Conservation (phyloP, 495 filamentous ascomycete species). For the Xylaria scruposa region DNA sequence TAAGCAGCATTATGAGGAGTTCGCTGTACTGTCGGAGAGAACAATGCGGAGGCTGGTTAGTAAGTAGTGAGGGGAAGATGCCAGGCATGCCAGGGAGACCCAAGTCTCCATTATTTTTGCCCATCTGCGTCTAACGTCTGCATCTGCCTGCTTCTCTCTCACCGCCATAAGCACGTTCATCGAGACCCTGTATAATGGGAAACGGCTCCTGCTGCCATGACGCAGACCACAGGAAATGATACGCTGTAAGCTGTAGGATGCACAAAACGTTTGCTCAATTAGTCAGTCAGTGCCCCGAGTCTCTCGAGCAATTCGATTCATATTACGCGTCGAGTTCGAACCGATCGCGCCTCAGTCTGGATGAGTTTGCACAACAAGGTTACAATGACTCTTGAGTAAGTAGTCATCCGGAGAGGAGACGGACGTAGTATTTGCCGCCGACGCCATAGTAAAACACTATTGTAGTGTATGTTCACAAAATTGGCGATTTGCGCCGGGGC, state of each 20-base stretch:
- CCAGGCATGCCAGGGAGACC: constrained; percentile 2
- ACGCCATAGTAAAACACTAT: not conserved
- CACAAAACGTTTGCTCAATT: not conserved
- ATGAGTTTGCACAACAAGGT: not conserved
- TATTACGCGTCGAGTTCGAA: not conserved
- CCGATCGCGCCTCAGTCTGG: not conserved
- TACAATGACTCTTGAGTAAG: not conserved
- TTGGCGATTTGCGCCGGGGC: constrained; percentile 17
- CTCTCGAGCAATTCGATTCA: not conserved
- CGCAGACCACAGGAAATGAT: constrained; percentile 1
- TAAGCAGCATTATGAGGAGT: not conserved
- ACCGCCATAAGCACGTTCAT: constrained; percentile 20
- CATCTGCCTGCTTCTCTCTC: constrained; percentile 19
- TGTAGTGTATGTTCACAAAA: constrained; percentile 1
- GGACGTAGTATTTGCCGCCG: not conserved
- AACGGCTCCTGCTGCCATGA: constrained; percentile 12
- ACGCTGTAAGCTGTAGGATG: constrained; percentile 3
- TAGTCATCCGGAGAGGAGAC: not conserved
- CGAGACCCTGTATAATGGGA: constrained; percentile 5
- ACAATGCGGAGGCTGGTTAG: constrained; percentile 18
- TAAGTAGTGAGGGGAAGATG: constrained; percentile 18
- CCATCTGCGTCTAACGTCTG: not conserved
- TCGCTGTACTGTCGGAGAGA: not conserved
- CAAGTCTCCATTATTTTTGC: constrained; percentile 16
- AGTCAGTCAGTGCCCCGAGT: not conserved